phyloP scores from a whole-genome alignment of 495 filamentous ascomycete genomes.

The Penicillium malachiteum region DNA sequence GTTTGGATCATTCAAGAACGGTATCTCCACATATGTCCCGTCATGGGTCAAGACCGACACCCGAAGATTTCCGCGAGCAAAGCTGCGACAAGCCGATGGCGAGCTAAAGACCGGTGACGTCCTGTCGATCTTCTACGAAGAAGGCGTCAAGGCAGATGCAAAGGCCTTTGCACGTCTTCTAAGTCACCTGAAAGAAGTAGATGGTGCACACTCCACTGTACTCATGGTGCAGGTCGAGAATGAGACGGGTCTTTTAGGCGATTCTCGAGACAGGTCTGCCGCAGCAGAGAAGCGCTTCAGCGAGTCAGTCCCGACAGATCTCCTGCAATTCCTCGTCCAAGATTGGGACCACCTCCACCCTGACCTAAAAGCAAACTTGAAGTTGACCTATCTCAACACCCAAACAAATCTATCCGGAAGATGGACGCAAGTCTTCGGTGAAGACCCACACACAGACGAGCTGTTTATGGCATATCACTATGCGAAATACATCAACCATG shows the following conservation, averaged over 20 bases:
- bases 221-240: conserved; percentile 56
- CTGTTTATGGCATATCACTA: conserved; percentile 54
- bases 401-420: conserved; percentile 16
- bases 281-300: conserved; percentile 35
- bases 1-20: conserved; percentile 55
- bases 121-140: conserved; percentile 36
- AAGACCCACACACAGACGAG: conserved; percentile 40
- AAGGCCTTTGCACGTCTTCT: conserved; percentile 39
- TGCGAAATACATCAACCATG: conserved; percentile 42
- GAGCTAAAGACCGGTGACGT: conserved; percentile 30
- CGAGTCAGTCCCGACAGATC: conserved; percentile 32
- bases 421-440: conserved; percentile 45
- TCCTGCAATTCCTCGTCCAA: conserved; percentile 28
- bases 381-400: conserved; percentile 24
- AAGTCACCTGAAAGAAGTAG: conserved; percentile 39
- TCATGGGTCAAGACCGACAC: conserved; percentile 46
- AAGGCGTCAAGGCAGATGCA: conserved; percentile 33
- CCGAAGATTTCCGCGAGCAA: conserved; percentile 41
- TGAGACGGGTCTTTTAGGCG: conserved; percentile 45
- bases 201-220: conserved; percentile 40
- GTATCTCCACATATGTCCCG: conserved; percentile 39
- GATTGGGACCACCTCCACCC: conserved; percentile 35
- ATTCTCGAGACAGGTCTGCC: conserved; percentile 41
- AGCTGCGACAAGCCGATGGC: conserved; percentile 29
- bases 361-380: conserved; percentile 27